Conservation (phyloP, 768 basidiomycete genomes). For the Xerocomellus chrysenteron region DNA sequence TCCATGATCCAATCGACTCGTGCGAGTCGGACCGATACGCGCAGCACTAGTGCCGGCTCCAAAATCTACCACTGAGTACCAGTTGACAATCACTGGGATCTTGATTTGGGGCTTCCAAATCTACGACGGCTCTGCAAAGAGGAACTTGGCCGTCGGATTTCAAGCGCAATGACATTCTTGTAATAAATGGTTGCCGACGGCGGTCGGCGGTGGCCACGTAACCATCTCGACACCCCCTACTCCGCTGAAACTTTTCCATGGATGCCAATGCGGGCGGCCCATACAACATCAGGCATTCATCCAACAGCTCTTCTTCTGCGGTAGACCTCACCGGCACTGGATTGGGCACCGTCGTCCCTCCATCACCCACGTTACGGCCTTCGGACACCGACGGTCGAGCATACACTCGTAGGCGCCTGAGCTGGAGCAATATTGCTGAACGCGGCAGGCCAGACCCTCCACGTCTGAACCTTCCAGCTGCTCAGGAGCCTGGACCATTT, state of each 20-base stretch:
- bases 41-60: neutral
- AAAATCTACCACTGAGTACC: neutral
- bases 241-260: constrained; percentile 5
- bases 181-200: neutral
- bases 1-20: constrained; percentile 1
- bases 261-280: constrained; percentile 7
- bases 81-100: too few species aligned
- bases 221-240: neutral
- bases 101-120: neutral
- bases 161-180: neutral
- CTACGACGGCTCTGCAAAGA: neutral
- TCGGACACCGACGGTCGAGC: constrained; percentile 33
- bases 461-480: constrained; percentile 34
- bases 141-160: neutral
- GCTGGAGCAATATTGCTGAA: constrained; percentile 51
- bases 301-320: constrained; percentile 51
- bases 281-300: constrained; percentile 8
- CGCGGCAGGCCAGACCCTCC: constrained; percentile 46
- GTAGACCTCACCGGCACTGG: constrained; percentile 53
- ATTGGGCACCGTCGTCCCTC: constrained; percentile 43
- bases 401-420: constrained; percentile 52
- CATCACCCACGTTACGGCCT: constrained; percentile 47
- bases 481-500: constrained; percentile 21
- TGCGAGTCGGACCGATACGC: neutral
- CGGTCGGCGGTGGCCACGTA: neutral